These are phyloP conservation scores for Podaxis sp. DNA, from an alignment of 768 basidiomycete genomes.

Conservation along the genomic window DNA sequence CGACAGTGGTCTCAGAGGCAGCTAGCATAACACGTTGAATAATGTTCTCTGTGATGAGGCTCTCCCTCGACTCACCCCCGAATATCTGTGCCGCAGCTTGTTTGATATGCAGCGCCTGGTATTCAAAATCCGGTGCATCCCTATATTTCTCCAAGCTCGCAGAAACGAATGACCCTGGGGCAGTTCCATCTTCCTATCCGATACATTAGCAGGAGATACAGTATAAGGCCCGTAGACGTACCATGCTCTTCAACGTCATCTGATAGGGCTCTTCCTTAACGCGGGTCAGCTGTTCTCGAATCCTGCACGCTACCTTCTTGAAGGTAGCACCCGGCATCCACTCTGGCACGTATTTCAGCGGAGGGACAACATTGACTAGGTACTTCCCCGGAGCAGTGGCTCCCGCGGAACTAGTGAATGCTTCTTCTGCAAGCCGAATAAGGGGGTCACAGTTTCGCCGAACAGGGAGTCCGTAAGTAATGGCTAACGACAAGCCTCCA, in stretches of 20 bases:
- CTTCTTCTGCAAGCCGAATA: neutral
- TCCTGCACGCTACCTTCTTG: neutral
- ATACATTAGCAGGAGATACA: neutral
- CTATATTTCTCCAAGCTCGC: neutral
- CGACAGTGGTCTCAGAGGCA: neutral
- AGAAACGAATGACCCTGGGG: neutral
- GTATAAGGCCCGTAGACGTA: neutral
- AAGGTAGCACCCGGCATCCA: conserved; percentile 9
- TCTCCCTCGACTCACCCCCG: neutral
- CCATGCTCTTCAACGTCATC: neutral
- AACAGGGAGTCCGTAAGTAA: conserved; percentile 8
- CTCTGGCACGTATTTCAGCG: conserved; percentile 5
- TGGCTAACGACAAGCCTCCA: neutral
- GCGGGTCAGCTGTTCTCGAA: neutral
- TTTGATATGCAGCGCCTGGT: neutral
- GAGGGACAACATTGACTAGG: conserved; percentile 3
- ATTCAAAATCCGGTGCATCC: neutral
- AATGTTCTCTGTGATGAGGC: neutral
- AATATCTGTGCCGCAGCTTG: neutral
- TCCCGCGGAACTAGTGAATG: neutral
- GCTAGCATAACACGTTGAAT: neutral
- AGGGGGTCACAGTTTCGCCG: neutral
- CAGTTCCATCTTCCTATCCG: neutral
- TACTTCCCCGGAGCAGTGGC: neutral
- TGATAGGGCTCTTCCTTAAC: neutral